Evolutionary conservation across 768 basidiomycete genomes (phyloP).

Genomic region (Hortiboletus flavorubellus): DNA sequence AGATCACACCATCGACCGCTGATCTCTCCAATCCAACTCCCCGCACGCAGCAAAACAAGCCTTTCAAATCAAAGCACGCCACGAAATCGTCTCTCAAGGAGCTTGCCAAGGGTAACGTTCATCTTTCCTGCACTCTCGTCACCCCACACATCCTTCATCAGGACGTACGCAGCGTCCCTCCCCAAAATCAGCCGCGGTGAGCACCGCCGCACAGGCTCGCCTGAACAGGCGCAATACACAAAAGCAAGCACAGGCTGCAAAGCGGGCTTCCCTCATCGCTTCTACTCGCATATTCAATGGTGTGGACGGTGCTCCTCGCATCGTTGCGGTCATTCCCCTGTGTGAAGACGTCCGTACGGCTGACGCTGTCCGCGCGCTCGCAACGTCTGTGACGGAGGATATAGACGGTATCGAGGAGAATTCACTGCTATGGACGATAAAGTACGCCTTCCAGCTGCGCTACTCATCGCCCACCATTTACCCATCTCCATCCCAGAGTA

Average conservation of each 20-base stretch:
- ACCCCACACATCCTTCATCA: slow-evolving; percentile 26
- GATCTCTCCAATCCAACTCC: neutral
- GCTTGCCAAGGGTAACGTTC: slow-evolving; percentile 67
- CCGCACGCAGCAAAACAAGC: slow-evolving; percentile 71
- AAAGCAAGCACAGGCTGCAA: slow-evolving; percentile 75
- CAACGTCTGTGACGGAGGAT: slow-evolving; percentile 54
- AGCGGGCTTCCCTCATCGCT: slow-evolving; percentile 63
- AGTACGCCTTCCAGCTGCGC: slow-evolving; percentile 39
- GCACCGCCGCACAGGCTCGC: slow-evolving; percentile 63
- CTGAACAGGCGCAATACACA: slow-evolving; percentile 80
- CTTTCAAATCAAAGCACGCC: slow-evolving; percentile 89
- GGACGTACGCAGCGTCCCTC: slow-evolving; percentile 57
- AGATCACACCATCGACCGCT: neutral
- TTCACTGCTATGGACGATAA: slow-evolving; percentile 54
- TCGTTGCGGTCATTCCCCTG: slow-evolving; percentile 86
- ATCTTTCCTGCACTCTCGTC: neutral
- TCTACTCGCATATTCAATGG: slow-evolving; percentile 78
- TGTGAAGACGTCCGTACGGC: slow-evolving; percentile 59
- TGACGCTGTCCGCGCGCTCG: slow-evolving; percentile 53
- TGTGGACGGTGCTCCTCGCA: slow-evolving; percentile 74
- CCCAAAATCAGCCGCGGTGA: slow-evolving; percentile 48
- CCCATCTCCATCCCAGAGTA: slow-evolving; percentile 45
- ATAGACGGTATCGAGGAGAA: slow-evolving; percentile 14
- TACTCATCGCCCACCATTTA: slow-evolving; percentile 1
- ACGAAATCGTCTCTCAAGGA: slow-evolving; percentile 83